Conservation (phyloP, 208 protist genomes). For the Acanthamoeba lenticulata region DNA sequence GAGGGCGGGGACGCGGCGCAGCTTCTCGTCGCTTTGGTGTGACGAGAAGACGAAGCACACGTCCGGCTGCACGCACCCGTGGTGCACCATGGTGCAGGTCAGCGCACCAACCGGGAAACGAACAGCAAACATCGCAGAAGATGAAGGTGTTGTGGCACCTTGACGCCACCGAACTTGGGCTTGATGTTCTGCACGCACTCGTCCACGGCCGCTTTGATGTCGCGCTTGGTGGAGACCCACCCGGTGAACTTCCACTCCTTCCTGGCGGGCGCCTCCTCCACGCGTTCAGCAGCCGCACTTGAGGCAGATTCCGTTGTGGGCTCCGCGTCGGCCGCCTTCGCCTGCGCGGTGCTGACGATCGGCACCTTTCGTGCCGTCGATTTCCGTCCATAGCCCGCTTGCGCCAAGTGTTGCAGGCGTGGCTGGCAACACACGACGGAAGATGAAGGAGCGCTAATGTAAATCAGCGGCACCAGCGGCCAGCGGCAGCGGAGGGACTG, state of each 20-base stretch:
- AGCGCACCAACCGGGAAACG: too few species aligned
- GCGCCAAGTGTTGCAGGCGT: not conserved
- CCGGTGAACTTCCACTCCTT: conserved; percentile 55
- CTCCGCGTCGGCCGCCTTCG: not conserved
- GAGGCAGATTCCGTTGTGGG: not conserved
- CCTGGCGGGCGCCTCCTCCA: not conserved
- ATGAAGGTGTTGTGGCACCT: not conserved
- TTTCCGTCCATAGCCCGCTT: not conserved
- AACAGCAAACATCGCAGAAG: not conserved
- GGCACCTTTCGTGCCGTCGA: too few species aligned
- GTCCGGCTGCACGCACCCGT: not conserved
- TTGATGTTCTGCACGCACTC: conserved; percentile 16
- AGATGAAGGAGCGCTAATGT: not conserved
- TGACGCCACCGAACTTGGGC: not conserved
- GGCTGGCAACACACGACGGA: not conserved
- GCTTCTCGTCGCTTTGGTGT: conserved; percentile 18
- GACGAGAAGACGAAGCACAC: conserved; percentile 39
- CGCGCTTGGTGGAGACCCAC: conserved; percentile 14
- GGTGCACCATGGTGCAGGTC: too few species aligned
- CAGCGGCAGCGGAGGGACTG: not conserved
- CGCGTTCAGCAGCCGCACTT: not conserved
- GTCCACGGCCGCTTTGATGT: conserved; percentile 4
- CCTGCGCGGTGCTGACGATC: too few species aligned
- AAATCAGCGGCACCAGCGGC: not conserved
- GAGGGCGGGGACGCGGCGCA: not conserved